Conservation (phyloP, 2,329 filamentous ascomycete species). For the Lasiodiplodia sp. region DNA sequence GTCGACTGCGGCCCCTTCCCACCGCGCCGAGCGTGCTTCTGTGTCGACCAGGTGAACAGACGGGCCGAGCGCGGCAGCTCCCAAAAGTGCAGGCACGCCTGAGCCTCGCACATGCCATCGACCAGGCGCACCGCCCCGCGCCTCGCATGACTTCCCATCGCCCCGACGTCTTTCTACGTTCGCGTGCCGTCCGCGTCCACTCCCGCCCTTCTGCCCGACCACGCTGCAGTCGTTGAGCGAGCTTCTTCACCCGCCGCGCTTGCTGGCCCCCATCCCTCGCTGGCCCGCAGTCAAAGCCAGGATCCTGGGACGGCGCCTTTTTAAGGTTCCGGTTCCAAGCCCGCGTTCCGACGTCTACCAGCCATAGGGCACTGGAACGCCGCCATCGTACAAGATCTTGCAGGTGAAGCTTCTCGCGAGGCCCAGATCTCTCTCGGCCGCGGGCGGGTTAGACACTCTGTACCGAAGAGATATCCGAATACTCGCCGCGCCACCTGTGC, state of each 20-base stretch:
- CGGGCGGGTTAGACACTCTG: neutral
- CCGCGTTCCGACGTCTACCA: slow-evolving; percentile 17
- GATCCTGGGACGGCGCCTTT: slow-evolving; percentile 5
- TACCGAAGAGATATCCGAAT: neutral
- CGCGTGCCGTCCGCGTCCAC: neutral
- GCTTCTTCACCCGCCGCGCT: neutral
- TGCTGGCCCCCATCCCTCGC: neutral
- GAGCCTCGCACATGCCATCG: slow-evolving; percentile 20
- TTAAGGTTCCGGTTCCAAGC: slow-evolving; percentile 24
- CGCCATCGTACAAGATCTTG: neutral
- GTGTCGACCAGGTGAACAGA: slow-evolving; percentile 4
- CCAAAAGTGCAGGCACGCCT: neutral
- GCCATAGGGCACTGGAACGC: slow-evolving; percentile 12
- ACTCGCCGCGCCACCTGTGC: neutral
- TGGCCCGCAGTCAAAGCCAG: slow-evolving; percentile 1
- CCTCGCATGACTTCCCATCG: neutral
- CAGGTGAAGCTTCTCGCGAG: neutral
- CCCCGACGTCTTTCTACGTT: neutral
- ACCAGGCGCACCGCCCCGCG: slow-evolving; percentile 14
- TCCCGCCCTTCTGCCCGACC: neutral
- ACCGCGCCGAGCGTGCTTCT: slow-evolving; percentile 6
- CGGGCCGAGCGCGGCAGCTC: neutral
- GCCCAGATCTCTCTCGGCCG: neutral
- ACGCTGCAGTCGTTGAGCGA: neutral
- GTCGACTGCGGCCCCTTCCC: neutral